Base-by-base conservation (phyloP, 2,329 filamentous ascomycete genomes). In the Alternaria infectoria region DNA sequence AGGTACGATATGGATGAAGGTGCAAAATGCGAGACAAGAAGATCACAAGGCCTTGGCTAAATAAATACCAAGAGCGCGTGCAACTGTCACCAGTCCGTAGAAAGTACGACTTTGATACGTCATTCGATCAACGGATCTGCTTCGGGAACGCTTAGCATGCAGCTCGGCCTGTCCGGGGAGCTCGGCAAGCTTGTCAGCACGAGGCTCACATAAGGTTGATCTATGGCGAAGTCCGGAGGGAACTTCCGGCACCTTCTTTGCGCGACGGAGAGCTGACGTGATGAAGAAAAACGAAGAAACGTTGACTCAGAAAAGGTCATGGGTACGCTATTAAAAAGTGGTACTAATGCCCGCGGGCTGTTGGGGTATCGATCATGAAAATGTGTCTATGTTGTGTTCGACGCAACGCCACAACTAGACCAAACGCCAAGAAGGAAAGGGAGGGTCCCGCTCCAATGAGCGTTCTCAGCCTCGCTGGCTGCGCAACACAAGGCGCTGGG, bases 51-150 rank as follows among this genome's bases (percentile, higher is more conserved):
- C 54, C 62, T 54, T 65, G 64, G 64, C 64, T 59, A 52, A 62
- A 62, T 70, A 70, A 61, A 63, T 67, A 62, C 68, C 54, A 44
- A 61, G 30, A 36, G 61, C 74, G 62, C 70, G 73, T 75, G 74
- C 67, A 61, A 56, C 57, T 61, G 71, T 77, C 74, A 76, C 67
- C 43, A 55, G 59, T 44, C 49, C 49, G 56, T 58, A 60, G 25
- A 60, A 51, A 62, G 46, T 49, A 60, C 51, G 44, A 64, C 44
- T 17, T 50, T 23, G 40, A 21, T 65, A 78, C 76, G 76, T 77
- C 76, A 78, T 74, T 59, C 60, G 57, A 61, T 67, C 65, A 65
- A 67, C 36, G 59, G 61, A 67, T 64, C 59, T 55, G 47, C 62
- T 56, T 56, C 59, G 49, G 63, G 36, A 52, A 21, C 62, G 65